Conservation (phyloP, 139 green algal genomes). For the Gonium pectorale region DNA sequence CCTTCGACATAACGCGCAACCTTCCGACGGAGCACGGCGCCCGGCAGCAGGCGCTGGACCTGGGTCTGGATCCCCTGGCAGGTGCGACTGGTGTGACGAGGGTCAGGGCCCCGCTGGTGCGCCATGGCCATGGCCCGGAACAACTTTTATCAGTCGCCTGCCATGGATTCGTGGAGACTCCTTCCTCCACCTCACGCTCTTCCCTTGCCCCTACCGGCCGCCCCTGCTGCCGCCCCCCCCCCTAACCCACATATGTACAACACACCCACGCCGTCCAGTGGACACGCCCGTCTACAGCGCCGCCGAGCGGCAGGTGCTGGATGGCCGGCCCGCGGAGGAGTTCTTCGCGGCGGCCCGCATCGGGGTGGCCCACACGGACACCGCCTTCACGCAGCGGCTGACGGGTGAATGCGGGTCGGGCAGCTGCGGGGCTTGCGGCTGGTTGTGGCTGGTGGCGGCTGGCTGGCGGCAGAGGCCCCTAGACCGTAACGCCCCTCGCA, state of each 20-base stretch:
- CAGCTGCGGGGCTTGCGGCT: background rate
- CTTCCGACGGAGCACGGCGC: background rate
- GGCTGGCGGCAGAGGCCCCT: too few relatives aligned
- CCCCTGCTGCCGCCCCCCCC: background rate
- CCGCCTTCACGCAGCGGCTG: background rate
- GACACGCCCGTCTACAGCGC: background rate
- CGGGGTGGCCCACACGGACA: slow-evolving; percentile 3
- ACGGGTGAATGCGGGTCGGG: background rate
- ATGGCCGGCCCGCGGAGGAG: background rate
- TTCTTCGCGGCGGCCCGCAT: background rate
- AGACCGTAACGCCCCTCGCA: too few relatives aligned
- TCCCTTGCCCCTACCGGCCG: too few relatives aligned
- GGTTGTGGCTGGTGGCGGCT: background rate
- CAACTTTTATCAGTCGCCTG: too few relatives aligned
- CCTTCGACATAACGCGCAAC: too few relatives aligned
- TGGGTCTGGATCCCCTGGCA: slow-evolving; percentile 17
- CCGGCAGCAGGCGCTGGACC: background rate
- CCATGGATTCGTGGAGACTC: too few relatives aligned
- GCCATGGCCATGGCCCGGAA: too few relatives aligned
- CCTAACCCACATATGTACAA: too few relatives aligned
- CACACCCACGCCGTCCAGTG: background rate
- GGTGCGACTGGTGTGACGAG: background rate
- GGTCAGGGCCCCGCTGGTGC: background rate
- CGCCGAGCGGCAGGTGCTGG: background rate
- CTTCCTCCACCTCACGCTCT: too few relatives aligned